These are phyloP conservation scores for Pugionium dolabratum DNA, from an alignment of 345 rosid species.

Conservation along the genomic window DNA sequence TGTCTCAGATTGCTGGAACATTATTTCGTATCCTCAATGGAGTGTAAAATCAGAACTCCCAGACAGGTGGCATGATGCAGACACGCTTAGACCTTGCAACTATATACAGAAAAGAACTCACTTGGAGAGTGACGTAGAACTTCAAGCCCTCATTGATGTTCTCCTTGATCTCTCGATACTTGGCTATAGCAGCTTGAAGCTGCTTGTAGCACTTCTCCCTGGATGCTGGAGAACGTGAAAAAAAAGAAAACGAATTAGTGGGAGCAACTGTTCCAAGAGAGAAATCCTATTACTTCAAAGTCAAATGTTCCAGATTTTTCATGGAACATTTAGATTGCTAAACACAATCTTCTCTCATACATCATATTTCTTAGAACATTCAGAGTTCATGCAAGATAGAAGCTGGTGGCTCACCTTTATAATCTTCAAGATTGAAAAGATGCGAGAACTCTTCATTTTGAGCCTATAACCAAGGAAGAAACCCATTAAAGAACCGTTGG, in stretches of 20 bases:
- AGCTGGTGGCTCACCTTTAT: conserved; percentile 63
- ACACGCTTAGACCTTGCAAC: conserved; percentile 13
- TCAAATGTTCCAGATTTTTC: conserved; percentile 6
- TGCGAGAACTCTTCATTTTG: conserved; percentile 81
- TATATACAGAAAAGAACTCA: conserved; percentile 34
- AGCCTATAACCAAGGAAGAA: conserved; percentile 54
- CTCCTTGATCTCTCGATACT: conserved; percentile 92
- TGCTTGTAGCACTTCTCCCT: conserved; percentile 93
- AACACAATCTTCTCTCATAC: conserved; percentile 11
- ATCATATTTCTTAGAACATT: conserved; percentile 11
- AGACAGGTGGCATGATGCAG: conserved; percentile 14
- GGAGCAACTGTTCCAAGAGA: not conserved
- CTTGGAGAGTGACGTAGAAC: conserved; percentile 98
- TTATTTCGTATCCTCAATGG: conserved; percentile 15
- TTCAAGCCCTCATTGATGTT: conserved; percentile 94
- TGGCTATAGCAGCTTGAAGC: conserved; percentile 84
- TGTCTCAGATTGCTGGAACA: conserved; percentile 27
- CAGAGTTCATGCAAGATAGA: conserved; percentile 24
- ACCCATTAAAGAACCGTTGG: conserved; percentile 24
- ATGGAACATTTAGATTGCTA: conserved; percentile 19
- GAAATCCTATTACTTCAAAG: not conserved
- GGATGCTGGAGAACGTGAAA: conserved; percentile 56
- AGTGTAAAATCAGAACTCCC: conserved; percentile 12
- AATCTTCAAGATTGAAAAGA: conserved; percentile 91
- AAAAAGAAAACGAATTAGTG: conserved; percentile 16